Evolutionary conservation across 148 eudicot genomes (phyloP), one percentile per base, ranked within the genome.

Genomic region (Gaultheria prostrata): DNA sequence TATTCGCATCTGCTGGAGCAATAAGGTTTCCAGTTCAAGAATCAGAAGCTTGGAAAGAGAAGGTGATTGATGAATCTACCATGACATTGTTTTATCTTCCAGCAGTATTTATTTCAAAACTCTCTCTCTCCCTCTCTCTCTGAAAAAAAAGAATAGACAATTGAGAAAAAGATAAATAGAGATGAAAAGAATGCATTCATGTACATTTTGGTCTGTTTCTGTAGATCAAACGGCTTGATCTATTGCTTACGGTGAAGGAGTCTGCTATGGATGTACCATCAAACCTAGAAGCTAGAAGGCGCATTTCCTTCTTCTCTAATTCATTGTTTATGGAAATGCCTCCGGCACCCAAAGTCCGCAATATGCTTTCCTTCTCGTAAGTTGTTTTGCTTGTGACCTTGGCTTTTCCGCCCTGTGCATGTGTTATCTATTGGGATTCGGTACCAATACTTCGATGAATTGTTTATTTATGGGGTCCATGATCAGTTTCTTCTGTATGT

Each of bases 261-360:
- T 97, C 99, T 63, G 99, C 98, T 1, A 97, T 93, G 95, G 99
- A 95, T 84, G 98, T 97, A 65, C 99, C 99, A 15, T 92, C 97
- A 49, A 97, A 97, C 86, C 89, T 97, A 73, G 99, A 97, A 87
- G 99, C 99, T 75, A 91, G 98, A 65, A 91, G 99, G 77, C 95
- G 99, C 26, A 95, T 97, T 63, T 95, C 99, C 54, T 97, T 92
- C 90, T 97, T 97, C 86, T 91, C 98, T 30, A 97, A 97, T 89
- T 97, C 99, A n/a, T 92, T 97, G 84, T 97, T 97, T 76, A 95
- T 95, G 99, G 94, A 93, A 78, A 97, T 97, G 99, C 99, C 99
- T 67, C 80, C 88, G 21, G 92, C 99, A 73, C 99, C 99, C 32
- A 93, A 95, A 95, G 99, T 97, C 57, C 95, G 99, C 84, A 93